Evolutionary conservation across 331 rosid genomes (phyloP), one percentile per base, ranked within the genome.

Genomic region (Stylosanthes scabra): DNA sequence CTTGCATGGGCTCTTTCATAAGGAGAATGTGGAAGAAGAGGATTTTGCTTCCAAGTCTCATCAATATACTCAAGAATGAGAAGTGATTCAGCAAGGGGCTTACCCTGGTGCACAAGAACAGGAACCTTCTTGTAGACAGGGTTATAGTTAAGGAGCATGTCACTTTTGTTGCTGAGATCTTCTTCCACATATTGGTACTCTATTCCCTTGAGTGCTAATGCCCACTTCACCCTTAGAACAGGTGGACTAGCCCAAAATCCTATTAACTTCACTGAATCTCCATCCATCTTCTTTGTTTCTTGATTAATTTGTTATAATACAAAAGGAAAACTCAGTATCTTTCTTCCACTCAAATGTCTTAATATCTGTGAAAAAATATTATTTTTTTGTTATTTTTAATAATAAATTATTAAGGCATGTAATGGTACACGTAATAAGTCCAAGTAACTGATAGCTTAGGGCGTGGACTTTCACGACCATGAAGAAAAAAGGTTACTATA

Each of bases 191-290:
- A 76, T 45, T 74, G 78, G 70, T 66, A 79, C 39, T 66, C 40
- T 4, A 86, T 44, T 54, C 76, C 85, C 42, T 83, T 86, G 8
- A 83, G 76, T 59, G 79, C 79, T 69, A 87, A 71, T 11, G 82
- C 83, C 82, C 85, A 84, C 37, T 56, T 74, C 3, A 87, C 79
- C 72, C 87, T 87, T 13, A 82, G 46, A 42, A 49, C 41, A 34
- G 0, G 47, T 61, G 87, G 85, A 69, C 88, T 80, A 60, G 8
- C 77, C 87, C 91, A 84, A n/a, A 20, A 10, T 29, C 91, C 84
- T 12, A 82, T 58, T 61, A 87, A 50, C 50, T 59, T 72, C 12
- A 77, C 58, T n/a, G 80, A 57, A 0, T 84, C 85, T 62, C 15
- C 75, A 9, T 63, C 68, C 88, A 84, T 84, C 9, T 8, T 42